Conservation (phyloP, 2,329 filamentous ascomycete genomes). For the Rhynchosporium secalis region DNA sequence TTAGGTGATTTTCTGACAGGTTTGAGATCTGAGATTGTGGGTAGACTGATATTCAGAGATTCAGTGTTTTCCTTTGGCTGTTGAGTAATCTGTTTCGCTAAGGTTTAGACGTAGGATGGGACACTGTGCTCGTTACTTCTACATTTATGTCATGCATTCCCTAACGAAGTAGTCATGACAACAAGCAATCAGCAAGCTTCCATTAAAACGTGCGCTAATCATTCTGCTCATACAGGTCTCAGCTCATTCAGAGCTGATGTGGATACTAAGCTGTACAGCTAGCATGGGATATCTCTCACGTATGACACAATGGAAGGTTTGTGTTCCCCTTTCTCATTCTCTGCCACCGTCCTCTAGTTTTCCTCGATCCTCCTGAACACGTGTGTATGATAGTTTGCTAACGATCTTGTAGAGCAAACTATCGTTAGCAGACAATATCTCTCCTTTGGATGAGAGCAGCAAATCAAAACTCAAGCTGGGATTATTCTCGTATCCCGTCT, state of each 20-base stretch:
- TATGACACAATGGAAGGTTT: constrained; percentile 99
- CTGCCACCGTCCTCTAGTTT: neutral
- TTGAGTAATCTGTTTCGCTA: too few species aligned
- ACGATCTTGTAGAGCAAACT: constrained; percentile 57
- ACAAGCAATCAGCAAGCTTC: neutral
- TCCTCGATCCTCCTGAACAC: neutral
- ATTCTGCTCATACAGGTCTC: constrained; percentile 53
- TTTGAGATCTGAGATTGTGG: too few species aligned
- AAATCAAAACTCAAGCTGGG: constrained; percentile 76
- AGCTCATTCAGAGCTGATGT: constrained; percentile 89
- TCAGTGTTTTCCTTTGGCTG: too few species aligned
- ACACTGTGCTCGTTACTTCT: too few species aligned
- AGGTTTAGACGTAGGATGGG: too few species aligned
- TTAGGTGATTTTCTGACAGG: too few species aligned
- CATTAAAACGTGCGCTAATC: neutral
- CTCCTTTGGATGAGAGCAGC: constrained; percentile 57
- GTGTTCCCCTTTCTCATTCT: constrained; percentile 13
- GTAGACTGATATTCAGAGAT: too few species aligned
- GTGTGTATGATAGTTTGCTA: constrained; percentile 39
- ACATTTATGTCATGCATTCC: neutral
- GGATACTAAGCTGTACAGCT: constrained; percentile 90
- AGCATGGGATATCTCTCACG: constrained; percentile 90
- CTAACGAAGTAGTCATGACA: neutral
- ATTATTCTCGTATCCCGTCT: constrained; percentile 91
- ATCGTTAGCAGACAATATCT: constrained; percentile 58